Evolutionary conservation across 139 green algal genomes (phyloP).

Genomic region (Zygnema cylindricum): DNA sequence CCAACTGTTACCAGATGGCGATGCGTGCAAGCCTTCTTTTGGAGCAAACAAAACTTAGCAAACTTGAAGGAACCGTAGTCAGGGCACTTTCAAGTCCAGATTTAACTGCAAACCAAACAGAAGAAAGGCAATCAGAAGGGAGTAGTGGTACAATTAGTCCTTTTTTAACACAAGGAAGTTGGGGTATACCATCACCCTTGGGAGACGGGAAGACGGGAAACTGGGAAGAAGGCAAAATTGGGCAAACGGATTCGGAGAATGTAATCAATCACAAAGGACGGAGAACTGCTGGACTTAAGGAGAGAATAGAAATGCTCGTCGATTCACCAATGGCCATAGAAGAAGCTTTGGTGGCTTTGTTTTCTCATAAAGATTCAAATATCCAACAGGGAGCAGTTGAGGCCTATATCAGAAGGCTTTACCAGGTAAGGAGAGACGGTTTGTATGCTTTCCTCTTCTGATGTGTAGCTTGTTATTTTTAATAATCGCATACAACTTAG

Average conservation of each 20-base stretch:
- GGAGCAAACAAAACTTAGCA: slow-evolving; percentile 86
- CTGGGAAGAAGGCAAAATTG: background rate
- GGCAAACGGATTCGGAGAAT: background rate
- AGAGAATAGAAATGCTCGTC: slow-evolving; percentile 78
- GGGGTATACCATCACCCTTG: background rate
- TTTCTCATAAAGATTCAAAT: slow-evolving; percentile 71
- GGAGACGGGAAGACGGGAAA: background rate
- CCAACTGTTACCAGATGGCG: slow-evolving; percentile 41
- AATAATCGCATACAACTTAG: too few relatives aligned
- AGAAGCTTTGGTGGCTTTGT: slow-evolving; percentile 85
- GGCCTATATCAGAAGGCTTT: slow-evolving; percentile 87
- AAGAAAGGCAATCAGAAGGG: background rate
- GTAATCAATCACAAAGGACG: slow-evolving; percentile 3
- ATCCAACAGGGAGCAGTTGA: slow-evolving; percentile 57
- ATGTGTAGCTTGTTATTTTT: too few relatives aligned
- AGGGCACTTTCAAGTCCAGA: slow-evolving; percentile 74
- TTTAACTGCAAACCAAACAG: background rate
- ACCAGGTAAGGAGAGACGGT: slow-evolving; percentile 75
- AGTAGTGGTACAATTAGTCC: background rate
- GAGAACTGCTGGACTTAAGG: slow-evolving; percentile 8
- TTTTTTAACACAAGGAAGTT: too few relatives aligned
- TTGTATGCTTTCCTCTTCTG: too few relatives aligned
- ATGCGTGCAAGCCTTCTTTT: slow-evolving; percentile 55
- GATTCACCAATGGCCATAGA: slow-evolving; percentile 88
- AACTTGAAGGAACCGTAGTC: slow-evolving; percentile 84